Percentiles rank a stretch among this genome's conserved stretches.
phyloP scores from a whole-genome alignment of 352 stramenopile genomes.

The Phytophthora pistaciae region DNA sequence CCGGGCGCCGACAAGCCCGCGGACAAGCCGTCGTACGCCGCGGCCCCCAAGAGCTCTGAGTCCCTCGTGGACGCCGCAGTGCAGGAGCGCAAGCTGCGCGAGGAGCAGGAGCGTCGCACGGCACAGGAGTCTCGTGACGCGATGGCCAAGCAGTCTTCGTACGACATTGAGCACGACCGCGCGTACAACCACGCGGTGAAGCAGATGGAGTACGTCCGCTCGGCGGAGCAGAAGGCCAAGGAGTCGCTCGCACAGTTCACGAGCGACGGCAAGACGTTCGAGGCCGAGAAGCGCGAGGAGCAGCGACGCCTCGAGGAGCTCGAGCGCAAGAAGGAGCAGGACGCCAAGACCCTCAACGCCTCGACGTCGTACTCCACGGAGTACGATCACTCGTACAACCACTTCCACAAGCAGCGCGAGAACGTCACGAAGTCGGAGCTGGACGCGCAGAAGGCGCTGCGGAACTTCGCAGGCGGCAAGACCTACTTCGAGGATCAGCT shows the following conservation, averaged over 20 bases:
- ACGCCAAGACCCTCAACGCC: constrained; percentile 46
- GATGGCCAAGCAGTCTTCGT: constrained; percentile 49
- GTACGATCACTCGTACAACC: constrained; percentile 61
- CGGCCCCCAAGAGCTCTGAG: constrained; percentile 55
- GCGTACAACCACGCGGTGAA: constrained; percentile 50
- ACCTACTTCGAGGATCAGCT: constrained; percentile 69
- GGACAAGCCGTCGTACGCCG: constrained; percentile 9
- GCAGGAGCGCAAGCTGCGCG: constrained; percentile 52
- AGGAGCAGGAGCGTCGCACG: constrained; percentile 48
- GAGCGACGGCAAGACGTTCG: constrained; percentile 52
- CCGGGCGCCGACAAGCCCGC: constrained; percentile 1
- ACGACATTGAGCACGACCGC: constrained; percentile 47
- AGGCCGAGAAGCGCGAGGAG: constrained; percentile 51
- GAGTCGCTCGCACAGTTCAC: constrained; percentile 41
- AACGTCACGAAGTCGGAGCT: constrained; percentile 46
- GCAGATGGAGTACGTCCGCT: constrained; percentile 42
- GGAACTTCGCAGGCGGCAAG: constrained; percentile 54
- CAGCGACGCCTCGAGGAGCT: constrained; percentile 39
- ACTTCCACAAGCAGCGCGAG: constrained; percentile 60
- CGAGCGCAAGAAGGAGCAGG: constrained; percentile 36
- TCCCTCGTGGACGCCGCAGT: constrained; percentile 57
- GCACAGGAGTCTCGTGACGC: constrained; percentile 42
- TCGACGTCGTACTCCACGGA: constrained; percentile 52
- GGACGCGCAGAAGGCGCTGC: constrained; percentile 47
- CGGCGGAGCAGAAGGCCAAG: constrained; percentile 38